A percentile compares a stretch with the other conserved stretches of the same genome.
phyloP scores from a whole-genome alignment of 2,329 filamentous ascomycete genomes.

The Monilinia fructicola region DNA sequence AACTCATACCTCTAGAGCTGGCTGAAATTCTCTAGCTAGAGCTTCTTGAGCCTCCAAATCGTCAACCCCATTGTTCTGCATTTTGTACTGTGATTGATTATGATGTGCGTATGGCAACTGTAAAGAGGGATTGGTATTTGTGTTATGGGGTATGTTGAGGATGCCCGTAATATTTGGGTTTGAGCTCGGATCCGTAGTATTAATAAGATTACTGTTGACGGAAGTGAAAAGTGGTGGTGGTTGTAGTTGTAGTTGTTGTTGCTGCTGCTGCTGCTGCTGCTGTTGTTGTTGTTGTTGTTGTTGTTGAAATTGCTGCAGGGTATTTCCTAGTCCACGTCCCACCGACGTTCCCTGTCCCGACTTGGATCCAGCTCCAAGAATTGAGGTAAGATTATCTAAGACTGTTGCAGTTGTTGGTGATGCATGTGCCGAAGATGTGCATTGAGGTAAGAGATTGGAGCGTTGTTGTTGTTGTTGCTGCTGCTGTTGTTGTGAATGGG shows the following conservation, averaged over 20 bases:
- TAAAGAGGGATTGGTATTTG: constrained; percentile 24
- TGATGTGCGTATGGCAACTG: constrained; percentile 23
- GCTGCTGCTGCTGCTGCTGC: constrained; percentile 20
- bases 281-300: constrained; percentile 21
- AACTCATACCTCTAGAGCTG: constrained; percentile 53
- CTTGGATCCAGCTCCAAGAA: constrained; percentile 10
- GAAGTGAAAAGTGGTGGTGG: constrained; percentile 23
- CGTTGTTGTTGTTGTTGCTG: constrained; percentile 5
- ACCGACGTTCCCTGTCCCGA: constrained; percentile 6
- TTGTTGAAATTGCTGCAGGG: constrained; percentile 21
- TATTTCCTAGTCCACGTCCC: constrained; percentile 20
- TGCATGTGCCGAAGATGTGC: constrained; percentile 1
- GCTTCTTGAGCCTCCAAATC: constrained; percentile 55
- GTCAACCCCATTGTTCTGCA: constrained; percentile 27
- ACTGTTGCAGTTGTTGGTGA: constrained; percentile 3
- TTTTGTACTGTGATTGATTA: constrained; percentile 32
- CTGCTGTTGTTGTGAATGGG: neutral
- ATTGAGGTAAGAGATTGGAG: constrained; percentile 13
- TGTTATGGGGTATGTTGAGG: constrained; percentile 22
- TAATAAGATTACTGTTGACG: constrained; percentile 8
- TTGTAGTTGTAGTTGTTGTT: constrained; percentile 18
- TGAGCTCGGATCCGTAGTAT: neutral
- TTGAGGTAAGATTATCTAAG: constrained; percentile 12
- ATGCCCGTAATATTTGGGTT: constrained; percentile 9
- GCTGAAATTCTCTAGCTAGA: constrained; percentile 58